Conservation (phyloP, 2,329 filamentous ascomycete genomes). For the Pseudocercospora vitis region DNA sequence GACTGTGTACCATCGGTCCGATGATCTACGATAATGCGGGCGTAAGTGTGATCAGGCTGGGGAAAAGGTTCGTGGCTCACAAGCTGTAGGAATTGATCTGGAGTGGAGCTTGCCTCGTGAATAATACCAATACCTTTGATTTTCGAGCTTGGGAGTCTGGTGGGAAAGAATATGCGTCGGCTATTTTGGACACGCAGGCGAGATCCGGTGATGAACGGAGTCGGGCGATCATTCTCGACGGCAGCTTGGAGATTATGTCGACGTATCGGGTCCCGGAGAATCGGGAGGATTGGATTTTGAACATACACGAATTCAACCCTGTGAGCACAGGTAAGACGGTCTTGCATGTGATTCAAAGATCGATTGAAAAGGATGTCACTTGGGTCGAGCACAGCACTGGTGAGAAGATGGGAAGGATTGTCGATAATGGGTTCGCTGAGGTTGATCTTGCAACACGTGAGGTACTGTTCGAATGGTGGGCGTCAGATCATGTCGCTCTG, state of each 20-base stretch:
- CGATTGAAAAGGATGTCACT: constrained; percentile 31
- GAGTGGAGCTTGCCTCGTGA: constrained; percentile 20
- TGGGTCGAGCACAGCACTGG: constrained; percentile 35
- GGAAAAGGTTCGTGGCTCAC: background rate
- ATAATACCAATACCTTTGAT: constrained; percentile 23
- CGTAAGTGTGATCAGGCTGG: background rate
- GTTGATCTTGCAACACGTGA: constrained; percentile 37
- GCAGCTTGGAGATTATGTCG: background rate
- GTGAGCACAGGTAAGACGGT: constrained; percentile 36
- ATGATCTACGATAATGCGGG: constrained; percentile 11
- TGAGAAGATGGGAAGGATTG: constrained; percentile 6
- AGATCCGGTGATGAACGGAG: background rate
- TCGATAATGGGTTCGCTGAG: constrained; percentile 26
- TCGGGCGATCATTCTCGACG: constrained; percentile 17
- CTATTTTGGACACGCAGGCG: constrained; percentile 12
- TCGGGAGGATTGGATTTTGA: constrained; percentile 24
- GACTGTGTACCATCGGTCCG: constrained; percentile 9
- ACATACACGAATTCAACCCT: constrained; percentile 44
- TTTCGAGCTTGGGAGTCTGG: constrained; percentile 15
- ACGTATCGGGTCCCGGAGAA: constrained; percentile 10
- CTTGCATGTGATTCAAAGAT: constrained; percentile 31
- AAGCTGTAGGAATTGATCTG: constrained; percentile 23
- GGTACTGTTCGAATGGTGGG: constrained; percentile 40
- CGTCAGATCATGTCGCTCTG: constrained; percentile 16
- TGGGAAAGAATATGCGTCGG: constrained; percentile 7